Base-by-base conservation (phyloP, 2,329 filamentous ascomycete genomes). In the Stenocarpella maydis region DNA sequence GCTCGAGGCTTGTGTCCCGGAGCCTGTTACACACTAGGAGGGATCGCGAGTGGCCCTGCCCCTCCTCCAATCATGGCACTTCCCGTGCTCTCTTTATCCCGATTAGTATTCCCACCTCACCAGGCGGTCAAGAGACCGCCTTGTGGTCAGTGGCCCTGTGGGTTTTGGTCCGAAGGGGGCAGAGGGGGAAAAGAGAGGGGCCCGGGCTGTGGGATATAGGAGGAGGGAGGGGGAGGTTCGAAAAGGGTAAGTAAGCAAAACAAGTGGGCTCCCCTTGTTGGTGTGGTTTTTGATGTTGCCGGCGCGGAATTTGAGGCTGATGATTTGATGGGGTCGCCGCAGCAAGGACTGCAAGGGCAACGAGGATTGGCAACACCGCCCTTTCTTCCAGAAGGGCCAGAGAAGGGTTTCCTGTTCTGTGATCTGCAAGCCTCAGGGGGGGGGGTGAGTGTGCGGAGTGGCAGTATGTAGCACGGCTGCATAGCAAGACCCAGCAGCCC, bases 41-140 rank as follows among this genome's bases (percentile, higher is more conserved):
- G 58, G 26, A 61, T 61, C 26, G 39, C 21, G 49, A 65, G 28
- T 28, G 21, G 39, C 21, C 14, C 34, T 58, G 53, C 67, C 60
- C 60, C 60, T 65, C 65, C 65, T 55, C n/a, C n/a, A n/a, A 58
- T 67, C 65, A 67, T 58, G 31, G 52, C 65, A 49, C 15, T 26
- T 41, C 41, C 65, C 21, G 52, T 21, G 14, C 26, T 66, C 58
- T 31, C 8, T 21, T 65, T 53, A 28, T 41, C 41, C 47, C 61
- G 34, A 53, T 17, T 5, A 37, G 47, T 47, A 67, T 67, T 67
- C 15, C 63, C 63, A 66, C 50, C 43, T 47, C 34, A 47, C 43
- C 53, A 58, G 52, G 65, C 65, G 65, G 65, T 67, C 65, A 67
- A 67, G 52, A 52, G 55, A 68, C 69, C 65, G 69, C 69, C 39